Evolutionary conservation across 768 basidiomycete species (phyloP).

Genomic region (Kwoniella europaea): DNA sequence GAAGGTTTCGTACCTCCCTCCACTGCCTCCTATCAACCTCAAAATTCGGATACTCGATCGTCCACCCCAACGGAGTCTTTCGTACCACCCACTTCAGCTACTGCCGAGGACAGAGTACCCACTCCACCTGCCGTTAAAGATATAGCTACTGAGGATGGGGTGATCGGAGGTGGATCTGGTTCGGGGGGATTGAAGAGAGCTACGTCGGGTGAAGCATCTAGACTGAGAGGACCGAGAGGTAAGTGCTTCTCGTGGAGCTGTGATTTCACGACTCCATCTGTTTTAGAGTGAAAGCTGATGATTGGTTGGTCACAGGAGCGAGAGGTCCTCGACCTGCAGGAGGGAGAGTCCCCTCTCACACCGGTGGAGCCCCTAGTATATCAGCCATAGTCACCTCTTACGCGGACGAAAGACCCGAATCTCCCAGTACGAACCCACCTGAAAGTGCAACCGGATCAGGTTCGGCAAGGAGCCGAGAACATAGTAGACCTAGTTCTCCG

Average conservation of each 20-base stretch:
- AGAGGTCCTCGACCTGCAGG: conserved; percentile 48
- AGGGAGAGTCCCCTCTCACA: conserved; percentile 29
- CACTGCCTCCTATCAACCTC: not conserved
- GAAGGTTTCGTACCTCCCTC: conserved; percentile 10
- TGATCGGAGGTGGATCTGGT: conserved; percentile 16
- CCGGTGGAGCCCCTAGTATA: conserved; percentile 17
- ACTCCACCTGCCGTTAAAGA: conserved; percentile 8
- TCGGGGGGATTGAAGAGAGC: conserved; percentile 36
- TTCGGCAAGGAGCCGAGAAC: conserved; percentile 12
- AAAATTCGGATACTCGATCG: conserved; percentile 7
- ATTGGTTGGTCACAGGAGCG: conserved; percentile 24
- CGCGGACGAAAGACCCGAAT: conserved; percentile 9
- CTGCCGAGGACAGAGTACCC: not conserved
- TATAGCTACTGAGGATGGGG: conserved; percentile 19
- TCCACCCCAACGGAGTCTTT: conserved; percentile 13
- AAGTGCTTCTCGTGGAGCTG: not conserved
- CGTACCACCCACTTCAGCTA: conserved; percentile 1
- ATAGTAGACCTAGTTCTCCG: conserved; percentile 20
- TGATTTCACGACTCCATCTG: too few relatives aligned
- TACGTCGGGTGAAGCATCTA: conserved; percentile 37
- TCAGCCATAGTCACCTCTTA: conserved; percentile 16
- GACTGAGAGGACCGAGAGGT: conserved; percentile 49
- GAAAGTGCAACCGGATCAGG: conserved; percentile 12
- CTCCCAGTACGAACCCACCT: not conserved
- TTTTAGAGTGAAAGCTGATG: not conserved